Evolutionary conservation across 805 yeast species (phyloP), one percentile per base, ranked within the genome.

Genomic region (Starmerella stigmatis): DNA sequence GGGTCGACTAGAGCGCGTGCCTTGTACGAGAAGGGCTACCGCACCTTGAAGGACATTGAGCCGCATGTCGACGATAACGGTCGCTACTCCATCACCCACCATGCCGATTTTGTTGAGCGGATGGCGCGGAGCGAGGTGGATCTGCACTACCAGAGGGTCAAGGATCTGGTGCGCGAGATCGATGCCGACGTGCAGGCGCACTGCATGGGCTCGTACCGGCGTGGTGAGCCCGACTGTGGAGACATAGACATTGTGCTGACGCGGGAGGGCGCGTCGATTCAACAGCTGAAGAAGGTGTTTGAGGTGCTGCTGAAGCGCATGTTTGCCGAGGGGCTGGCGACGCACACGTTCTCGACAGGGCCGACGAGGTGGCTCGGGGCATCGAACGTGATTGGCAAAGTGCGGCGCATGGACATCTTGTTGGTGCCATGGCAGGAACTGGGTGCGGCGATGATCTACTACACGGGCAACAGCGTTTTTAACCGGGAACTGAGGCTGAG

Each of bases 391-490:
- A 17, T n/a, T 12, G 58, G 60, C 1, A 57, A 55, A 10, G 73
- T 77, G 63, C 65, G 81, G n/a, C 62, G 81, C 45, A 60, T 76
- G 50, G 81, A 76, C 51, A 65, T 76, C 31, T 54, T 76, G 32
- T 55, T 67, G 3, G 74, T 71, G 5, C 73, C 73, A 1, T 65
- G 72, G 64, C 47, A 55, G 1, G 65, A 68, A 26, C 52, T 64
- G 8, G 81, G 79, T 0, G 72, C 76, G 0, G 62, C 73, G 0
- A 52, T 68, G 53, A 60, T 76, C 6, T 75, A 76, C 55, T 76
- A 73, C 52, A 73, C 76, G 0, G 81, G 81, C 0, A 70, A 74
- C 51, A 71, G 69, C 45, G 60, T 65, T 20, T 74, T 75, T 56
- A 76, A 75, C 55, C 64, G 78, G 43, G 55, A 62, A 26, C 53